Evolutionary conservation across 164 flowering plant genomes (phyloP), one percentile per base, ranked within the genome.

Genomic region (Taxillus chinensis): DNA sequence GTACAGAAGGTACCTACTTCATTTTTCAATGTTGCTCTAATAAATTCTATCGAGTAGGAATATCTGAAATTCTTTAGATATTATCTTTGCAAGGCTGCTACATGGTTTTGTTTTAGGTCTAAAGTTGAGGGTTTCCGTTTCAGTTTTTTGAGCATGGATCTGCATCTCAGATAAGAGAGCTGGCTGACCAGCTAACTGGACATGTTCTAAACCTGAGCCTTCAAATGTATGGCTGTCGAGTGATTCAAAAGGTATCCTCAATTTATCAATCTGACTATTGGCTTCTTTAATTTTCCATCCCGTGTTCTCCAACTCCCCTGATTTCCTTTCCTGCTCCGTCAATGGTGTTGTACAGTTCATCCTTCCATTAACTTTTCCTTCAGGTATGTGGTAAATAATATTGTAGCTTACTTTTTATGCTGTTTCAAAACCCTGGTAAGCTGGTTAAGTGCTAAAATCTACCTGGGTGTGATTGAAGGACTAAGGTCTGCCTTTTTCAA

Each of bases 201-300:
- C 80, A 84, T 72, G 96, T 89, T 2, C 74, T 89, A 64, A 74
- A 81, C 5, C 86, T 89, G 14, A 84, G 92, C 74, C 89, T 89
- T 74, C 96, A 89, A 73, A 89, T 89, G 96, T 89, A 89, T 79
- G 96, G 96, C 27, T 89, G 96, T 70, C 83, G 92, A 58, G 96
- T 89, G 68, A 89, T 89, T 69, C 96, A 89, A 70, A 89, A 89
- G 92, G 96, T 89, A 66, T 8, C 7, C 45, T 41, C 15, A 5
- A 37, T 55, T 15, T 58, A 3, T 17, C 6, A 12, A 39, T 3
- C 39, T 54, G 12, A 54, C 51, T 11, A 48, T 8, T 48, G 51
- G 12, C 51, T 48, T 17, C 5, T 17, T 7, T 17, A 27, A 27
- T 54, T 7, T 17, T 54, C 7, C 4, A 52, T 15, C 15, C 13